A percentile compares a stretch with the other conserved stretches of the same genome.
phyloP scores from a whole-genome alignment of 192 early-diverging fungal genomes.

The Entomortierella lignicola region DNA sequence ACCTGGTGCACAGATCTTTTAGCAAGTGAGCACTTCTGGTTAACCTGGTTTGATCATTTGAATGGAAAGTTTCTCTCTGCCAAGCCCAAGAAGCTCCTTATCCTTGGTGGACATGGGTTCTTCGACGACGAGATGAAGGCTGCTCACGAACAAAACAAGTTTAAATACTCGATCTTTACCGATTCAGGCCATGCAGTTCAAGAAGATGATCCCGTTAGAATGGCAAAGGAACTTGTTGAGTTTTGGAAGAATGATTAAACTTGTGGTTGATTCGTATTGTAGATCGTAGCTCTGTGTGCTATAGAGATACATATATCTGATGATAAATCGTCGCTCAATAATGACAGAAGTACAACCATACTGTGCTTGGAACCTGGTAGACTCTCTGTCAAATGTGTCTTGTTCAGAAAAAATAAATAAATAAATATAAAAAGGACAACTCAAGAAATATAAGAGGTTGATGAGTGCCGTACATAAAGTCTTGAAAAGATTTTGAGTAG shows the following conservation, averaged over 20 bases:
- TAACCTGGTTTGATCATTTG: constrained; percentile 19
- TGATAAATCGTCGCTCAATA: no score
- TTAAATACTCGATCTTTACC: not conserved
- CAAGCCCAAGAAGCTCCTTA: constrained; percentile 6
- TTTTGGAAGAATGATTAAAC: constrained; percentile 21
- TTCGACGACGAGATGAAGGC: constrained; percentile 14
- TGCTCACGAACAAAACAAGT: constrained; percentile 10
- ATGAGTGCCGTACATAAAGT: no score
- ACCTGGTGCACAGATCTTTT: constrained; percentile 26
- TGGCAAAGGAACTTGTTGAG: not conserved
- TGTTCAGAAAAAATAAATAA: no score
- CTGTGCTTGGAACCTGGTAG: no score
- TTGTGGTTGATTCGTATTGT: no score
- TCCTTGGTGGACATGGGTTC: constrained; percentile 1
- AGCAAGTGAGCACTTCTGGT: not conserved
- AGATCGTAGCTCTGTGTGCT: no score
- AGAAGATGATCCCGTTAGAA: constrained; percentile 25
- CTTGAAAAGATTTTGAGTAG: no score
- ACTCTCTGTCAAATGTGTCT: no score
- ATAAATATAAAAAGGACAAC: no score
- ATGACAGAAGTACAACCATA: no score
- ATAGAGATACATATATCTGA: no score
- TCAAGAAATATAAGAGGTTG: no score
- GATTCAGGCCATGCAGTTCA: constrained; percentile 18
- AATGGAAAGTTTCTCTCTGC: constrained; percentile 17